Base-by-base conservation (phyloP, 164 flowering plant genomes). In the Buxus sempervirens region DNA sequence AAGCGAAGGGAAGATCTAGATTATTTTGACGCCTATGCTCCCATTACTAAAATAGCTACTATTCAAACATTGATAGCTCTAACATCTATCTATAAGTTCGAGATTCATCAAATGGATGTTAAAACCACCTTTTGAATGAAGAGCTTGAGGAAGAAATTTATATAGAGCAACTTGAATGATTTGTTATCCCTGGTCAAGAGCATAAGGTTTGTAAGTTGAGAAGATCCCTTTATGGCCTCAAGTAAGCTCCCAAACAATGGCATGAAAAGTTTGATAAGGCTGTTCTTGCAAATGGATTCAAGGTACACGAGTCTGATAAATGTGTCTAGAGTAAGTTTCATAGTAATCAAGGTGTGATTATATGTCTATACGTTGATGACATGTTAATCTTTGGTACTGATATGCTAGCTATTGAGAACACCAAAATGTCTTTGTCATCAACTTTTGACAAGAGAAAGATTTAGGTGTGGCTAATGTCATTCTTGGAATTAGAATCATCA, bases 91-190 rank as follows among this genome's bases (percentile, higher is more conserved):
- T 53, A 69, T 49, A 48, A 69, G 0, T 21, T 69, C 4, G 2
- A 15, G 49, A 22, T 69, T 5, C 58, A 68, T 26, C 48, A 68
- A 26, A 42, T 68, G 45, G 64, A 68, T 48, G 64, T 58, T 8
- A 69, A 69, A 54, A 69, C 58, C 0, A 21, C 5, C 28, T 69
- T 69, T 28, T 69, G 8, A 60, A 60, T 60, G 60, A 59, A 16
- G 28, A 69, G 19, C 62, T 69, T 14, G 27, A 60, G 20, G 65
- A 60, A 60, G 72, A 69, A n/a, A n/a, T 61, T 26, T 69, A 28
- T 32, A 61, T 61, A 60, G 1, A 58, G 21, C 65, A 69, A 61
- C 51, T 41, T 2, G 28, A 69, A 16, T 60, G 64, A 9, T 69
- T 60, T 61, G 26, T 69, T 19, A 2, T 61, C 5, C 8, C 12